These are phyloP conservation scores for Beauveria pseudobassiana DNA, from an alignment of 2,329 filamentous ascomycete species.

Conservation along the genomic window DNA sequence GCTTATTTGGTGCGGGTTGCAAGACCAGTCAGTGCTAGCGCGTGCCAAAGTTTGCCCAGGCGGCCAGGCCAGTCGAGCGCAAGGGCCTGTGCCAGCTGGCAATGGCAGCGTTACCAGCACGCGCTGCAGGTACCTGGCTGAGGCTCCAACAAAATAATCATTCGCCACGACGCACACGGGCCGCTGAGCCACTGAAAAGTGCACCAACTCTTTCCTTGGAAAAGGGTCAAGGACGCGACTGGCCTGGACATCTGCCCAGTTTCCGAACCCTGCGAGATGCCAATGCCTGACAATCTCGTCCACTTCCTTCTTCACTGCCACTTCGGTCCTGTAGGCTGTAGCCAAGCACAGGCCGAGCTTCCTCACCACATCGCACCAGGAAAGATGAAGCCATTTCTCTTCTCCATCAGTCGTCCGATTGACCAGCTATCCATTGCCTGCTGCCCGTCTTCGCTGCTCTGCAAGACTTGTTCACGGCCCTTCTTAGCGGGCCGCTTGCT, in stretches of 20 bases:
- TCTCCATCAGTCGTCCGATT: not conserved
- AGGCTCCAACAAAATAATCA: too few species aligned
- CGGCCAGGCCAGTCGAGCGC: too few species aligned
- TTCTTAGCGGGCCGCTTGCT: not conserved
- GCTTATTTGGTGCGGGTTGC: not conserved
- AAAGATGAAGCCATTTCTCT: not conserved
- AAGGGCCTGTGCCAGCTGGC: not conserved
- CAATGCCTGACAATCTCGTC: not conserved
- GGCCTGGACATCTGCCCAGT: not conserved
- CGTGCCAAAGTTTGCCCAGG: not conserved
- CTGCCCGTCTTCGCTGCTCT: not conserved
- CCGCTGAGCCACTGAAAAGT: not conserved
- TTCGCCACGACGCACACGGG: not conserved
- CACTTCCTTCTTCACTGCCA: not conserved
- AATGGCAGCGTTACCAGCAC: not conserved
- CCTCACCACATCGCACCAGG: too few species aligned
- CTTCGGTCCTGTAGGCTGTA: not conserved
- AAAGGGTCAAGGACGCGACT: too few species aligned
- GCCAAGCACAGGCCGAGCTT: not conserved
- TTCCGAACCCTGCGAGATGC: not conserved
- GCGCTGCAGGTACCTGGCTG: not conserved
- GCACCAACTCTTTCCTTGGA: not conserved
- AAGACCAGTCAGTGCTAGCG: not conserved
- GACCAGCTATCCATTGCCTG: not conserved
- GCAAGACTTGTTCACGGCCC: not conserved